Base-by-base conservation (phyloP, 148 eudicot species). In the Rhododendron henanense region DNA sequence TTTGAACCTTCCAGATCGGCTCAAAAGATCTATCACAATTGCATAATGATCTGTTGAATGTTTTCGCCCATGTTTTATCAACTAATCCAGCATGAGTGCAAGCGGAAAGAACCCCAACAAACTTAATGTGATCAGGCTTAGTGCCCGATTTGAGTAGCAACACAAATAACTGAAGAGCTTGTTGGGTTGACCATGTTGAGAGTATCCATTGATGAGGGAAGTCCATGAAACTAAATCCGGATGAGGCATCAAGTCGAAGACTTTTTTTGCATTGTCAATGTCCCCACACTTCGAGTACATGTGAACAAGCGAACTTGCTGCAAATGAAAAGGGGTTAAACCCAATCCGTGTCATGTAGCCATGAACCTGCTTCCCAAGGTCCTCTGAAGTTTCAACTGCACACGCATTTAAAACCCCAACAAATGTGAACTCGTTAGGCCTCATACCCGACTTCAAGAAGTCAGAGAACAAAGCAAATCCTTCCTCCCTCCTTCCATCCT, bases 261-360 rank as follows among this genome's bases (percentile, higher is more conserved):
- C 88, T 53, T 81, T 89, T 57, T 83, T 86, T 1, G 92, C 92
- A 78, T 73, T 85, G 47, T 78, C 84, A 21, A 92, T 86, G 84
- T 89, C 88, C 55, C 94, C 94, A 85, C 92, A 90, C 69, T 86
- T 92, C 3, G 90, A 86, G 77, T 90, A 92, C 92, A 92, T 90
- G 76, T 90, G 92, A 89, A 81, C 73, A 19, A 81, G 73, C 21
- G 73, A 45, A 81, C 84, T 81, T 37, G 73, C 74, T 3, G 84
- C 73, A 59, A 81, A 81, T 35, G 84, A 81, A 59, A 81, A 37
- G 0, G 85, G 90, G 79, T 84, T 77, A 83, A 87, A 85, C 75
- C 89, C 90, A 57, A 75, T 77, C 85, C 93, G 88, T 23, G 85
- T 82, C 93, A 93, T 89, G 81, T 89, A 82, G 51, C 90, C 93